Percentiles rank a stretch among this genome's conserved stretches.
These are phyloP conservation scores for Lachnellula hyalina DNA, from an alignment of 2,329 filamentous ascomycete species.

Conservation along the genomic window DNA sequence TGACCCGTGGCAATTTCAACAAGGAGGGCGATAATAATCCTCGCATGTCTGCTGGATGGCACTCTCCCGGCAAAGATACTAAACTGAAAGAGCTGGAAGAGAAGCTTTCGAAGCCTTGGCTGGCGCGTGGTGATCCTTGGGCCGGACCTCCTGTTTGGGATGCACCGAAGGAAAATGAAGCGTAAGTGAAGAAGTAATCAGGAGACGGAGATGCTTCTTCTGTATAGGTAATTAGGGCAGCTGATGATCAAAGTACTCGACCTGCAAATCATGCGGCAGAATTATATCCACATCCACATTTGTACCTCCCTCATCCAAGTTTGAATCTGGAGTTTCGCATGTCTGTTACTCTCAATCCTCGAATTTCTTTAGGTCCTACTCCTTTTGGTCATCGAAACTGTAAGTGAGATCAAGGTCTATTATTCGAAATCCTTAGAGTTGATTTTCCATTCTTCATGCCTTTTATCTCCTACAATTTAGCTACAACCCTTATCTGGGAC, in stretches of 20 bases:
- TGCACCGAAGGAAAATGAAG: background rate
- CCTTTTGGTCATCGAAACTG: conserved; percentile 42
- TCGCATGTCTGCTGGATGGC: too few species aligned
- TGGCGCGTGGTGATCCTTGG: background rate
- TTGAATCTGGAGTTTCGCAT: conserved; percentile 48
- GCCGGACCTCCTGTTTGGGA: background rate
- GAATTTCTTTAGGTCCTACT: conserved; percentile 39
- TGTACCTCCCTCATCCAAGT: conserved; percentile 41
- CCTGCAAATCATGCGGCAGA: conserved; percentile 6
- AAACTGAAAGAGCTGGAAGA: too few species aligned
- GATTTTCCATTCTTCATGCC: background rate
- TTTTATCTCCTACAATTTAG: background rate
- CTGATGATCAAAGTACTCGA: conserved; percentile 12
- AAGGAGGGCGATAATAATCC: too few species aligned
- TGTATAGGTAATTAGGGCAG: too few species aligned
- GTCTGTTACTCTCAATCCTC: conserved; percentile 40
- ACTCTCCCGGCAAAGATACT: too few species aligned
- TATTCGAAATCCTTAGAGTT: too few species aligned
- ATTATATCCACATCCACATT: conserved; percentile 32
- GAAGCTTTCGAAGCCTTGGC: conserved; percentile 3
- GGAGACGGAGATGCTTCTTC: too few species aligned
- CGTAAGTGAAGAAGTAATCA: too few species aligned
- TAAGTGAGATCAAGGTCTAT: background rate
- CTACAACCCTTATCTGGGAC: background rate
- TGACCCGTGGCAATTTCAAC: too few species aligned